phyloP scores from a whole-genome alignment of 306 rosid species.

The Sindora glabra region DNA sequence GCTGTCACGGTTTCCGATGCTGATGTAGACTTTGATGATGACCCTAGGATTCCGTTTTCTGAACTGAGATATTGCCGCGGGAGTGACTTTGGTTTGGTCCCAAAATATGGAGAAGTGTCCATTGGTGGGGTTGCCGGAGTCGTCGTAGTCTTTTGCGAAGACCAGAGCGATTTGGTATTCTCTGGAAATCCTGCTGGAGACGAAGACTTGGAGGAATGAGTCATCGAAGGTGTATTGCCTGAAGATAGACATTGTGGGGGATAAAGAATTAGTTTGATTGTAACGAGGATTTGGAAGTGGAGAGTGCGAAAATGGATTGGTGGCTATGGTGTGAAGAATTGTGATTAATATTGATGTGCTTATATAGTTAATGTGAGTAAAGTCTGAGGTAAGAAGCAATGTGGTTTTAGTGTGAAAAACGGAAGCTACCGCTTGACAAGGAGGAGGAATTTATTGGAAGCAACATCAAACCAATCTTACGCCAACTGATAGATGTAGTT shows the following conservation, averaged over 20 bases:
- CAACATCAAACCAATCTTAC: too few species aligned
- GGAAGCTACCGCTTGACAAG: too few species aligned
- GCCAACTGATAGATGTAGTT: too few species aligned
- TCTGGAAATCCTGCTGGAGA: neutral
- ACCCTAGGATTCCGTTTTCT: neutral
- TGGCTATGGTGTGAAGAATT: too few species aligned
- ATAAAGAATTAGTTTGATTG: neutral
- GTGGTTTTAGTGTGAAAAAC: too few species aligned
- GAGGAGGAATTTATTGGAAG: too few species aligned
- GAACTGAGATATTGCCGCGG: conserved; percentile 5
- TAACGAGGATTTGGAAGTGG: too few species aligned
- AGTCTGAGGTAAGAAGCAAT: too few species aligned
- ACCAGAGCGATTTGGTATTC: conserved; percentile 34
- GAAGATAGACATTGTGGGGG: conserved; percentile 15
- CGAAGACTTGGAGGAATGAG: conserved; percentile 24
- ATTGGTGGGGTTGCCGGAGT: neutral
- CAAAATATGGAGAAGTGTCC: conserved; percentile 18
- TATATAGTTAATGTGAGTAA: too few species aligned
- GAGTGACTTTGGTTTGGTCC: conserved; percentile 21
- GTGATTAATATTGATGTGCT: too few species aligned
- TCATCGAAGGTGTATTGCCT: conserved; percentile 36
- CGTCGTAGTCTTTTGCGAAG: conserved; percentile 28
- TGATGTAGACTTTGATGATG: conserved; percentile 20
- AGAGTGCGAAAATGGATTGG: too few species aligned
- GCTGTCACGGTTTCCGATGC: conserved; percentile 19